Base-by-base conservation (phyloP, 2,329 filamentous ascomycete genomes). In the Venturia asperata region DNA sequence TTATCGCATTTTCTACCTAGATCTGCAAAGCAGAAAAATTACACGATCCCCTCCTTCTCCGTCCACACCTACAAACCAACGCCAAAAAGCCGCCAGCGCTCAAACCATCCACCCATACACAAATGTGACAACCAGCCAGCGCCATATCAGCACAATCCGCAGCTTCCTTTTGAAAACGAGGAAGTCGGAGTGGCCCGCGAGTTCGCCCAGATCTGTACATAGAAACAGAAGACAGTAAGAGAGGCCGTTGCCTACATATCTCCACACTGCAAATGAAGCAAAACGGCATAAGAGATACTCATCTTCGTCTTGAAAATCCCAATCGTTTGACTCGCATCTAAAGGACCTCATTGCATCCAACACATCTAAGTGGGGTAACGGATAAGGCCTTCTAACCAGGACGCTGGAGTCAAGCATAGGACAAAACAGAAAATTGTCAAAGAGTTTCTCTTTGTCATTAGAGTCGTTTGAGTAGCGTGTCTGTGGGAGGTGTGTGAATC, bases 11-110 rank as follows among this genome's bases (percentile, higher is more conserved):
- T 19, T 58, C 52, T 58, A 58, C 30, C 52, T 58, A 58, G 52
- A 58, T 58, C 52, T 58, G 52, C 27, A 37, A 58, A 58, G 19
- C 52, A 58, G 52, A 58, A 58, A 58, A 58, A 58, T 58, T 58
- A 58, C 52, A 58, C 52, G 37, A n/a, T 58, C 27, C 19, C 52
- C 52, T 10, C 15, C 30, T 27, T 5, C 52, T 17, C 52, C 52
- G 37, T 11, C 27, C 24, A 30, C 27, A 34, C 49, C 4, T 10
- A 56, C 52, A 27, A 17, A 13, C 27, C 24, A 37, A 9, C 30
- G 13, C 49, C 47, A 52, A 56, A 41, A 41, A 41, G 39, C 13
- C 7, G 30, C 27, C 34, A 37, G 21, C 30, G 30, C 52, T 24
- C 27, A 58, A 58, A n/a, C 37, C 2, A 37, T 7, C 30, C 19